Percentiles rank a stretch among this genome's conserved stretches.
These are phyloP conservation scores for Taxillus chinensis DNA, from an alignment of 164 flowering plant genomes.

Conservation along the genomic window DNA sequence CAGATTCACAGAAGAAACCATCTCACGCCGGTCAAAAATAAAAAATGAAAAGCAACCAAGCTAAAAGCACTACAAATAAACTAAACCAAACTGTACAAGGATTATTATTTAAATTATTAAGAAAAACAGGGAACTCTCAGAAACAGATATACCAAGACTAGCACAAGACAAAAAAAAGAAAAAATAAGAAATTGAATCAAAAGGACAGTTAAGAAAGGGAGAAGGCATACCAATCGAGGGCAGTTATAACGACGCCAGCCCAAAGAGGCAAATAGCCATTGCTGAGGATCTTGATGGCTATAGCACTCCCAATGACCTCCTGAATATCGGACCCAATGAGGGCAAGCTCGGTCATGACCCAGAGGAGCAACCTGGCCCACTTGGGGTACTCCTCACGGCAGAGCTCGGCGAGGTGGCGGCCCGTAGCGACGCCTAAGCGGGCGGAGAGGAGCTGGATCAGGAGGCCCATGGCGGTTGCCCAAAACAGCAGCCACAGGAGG, in stretches of 20 bases:
- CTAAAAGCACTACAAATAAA: background rate
- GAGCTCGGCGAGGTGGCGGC: conserved; percentile 60
- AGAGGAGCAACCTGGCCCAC: conserved; percentile 49
- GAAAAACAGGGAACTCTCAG: background rate
- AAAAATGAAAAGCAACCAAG: too few relatives aligned
- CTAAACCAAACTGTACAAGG: too few relatives aligned
- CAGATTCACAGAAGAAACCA: too few relatives aligned
- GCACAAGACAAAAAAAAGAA: too few relatives aligned
- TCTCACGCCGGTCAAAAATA: too few relatives aligned
- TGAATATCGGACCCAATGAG: conserved; percentile 64
- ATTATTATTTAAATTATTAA: background rate
- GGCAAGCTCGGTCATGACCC: conserved; percentile 71
- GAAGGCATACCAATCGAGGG: conserved; percentile 45
- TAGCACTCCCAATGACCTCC: conserved; percentile 71
- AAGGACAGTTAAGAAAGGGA: background rate
- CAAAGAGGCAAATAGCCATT: conserved; percentile 57
- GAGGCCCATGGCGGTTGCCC: conserved; percentile 75
- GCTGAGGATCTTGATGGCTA: conserved; percentile 54
- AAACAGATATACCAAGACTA: background rate
- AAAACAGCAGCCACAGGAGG: conserved; percentile 57
- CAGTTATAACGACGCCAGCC: conserved; percentile 57
- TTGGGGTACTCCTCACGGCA: conserved; percentile 59
- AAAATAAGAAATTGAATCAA: background rate
- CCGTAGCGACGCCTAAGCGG: conserved; percentile 65
- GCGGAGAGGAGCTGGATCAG: conserved; percentile 57